These are phyloP conservation scores for Salpingoeca rosetta DNA, from an alignment of 78 protist species.

Conservation along the genomic window DNA sequence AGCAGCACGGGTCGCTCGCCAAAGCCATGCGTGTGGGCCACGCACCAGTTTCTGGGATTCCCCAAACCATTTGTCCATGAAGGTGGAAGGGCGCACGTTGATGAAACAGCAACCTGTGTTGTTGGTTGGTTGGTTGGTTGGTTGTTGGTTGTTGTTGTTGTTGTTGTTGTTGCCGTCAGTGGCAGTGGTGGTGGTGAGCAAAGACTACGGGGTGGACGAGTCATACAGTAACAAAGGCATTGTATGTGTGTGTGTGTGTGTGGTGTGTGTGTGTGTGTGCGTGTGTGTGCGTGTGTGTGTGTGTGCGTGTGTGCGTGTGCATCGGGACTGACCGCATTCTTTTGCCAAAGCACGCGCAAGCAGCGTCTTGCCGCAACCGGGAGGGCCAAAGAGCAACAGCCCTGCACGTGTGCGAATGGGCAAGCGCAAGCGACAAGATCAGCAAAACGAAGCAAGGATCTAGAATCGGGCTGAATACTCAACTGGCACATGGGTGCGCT, in stretches of 20 bases:
- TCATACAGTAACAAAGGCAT: no score
- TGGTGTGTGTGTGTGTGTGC: no score
- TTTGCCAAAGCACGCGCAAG: constrained; percentile 33
- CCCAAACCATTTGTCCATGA: constrained; percentile 60
- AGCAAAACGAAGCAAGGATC: not conserved
- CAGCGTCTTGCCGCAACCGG: constrained; percentile 66
- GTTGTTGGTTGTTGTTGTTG: no score
- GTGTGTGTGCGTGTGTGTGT: not conserved
- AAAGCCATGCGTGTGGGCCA: not conserved
- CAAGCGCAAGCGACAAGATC: not conserved
- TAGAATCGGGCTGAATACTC: not conserved
- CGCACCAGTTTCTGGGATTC: constrained; percentile 46
- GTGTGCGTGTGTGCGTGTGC: constrained; percentile 19
- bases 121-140: no score
- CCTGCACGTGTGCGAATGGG: constrained; percentile 7
- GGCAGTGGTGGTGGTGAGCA: no score
- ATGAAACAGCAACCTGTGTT: constrained; percentile 59
- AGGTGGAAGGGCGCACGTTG: constrained; percentile 21
- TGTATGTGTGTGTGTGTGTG: no score
- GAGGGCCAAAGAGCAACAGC: constrained; percentile 47
- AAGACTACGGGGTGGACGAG: no score
- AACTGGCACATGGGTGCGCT: not conserved
- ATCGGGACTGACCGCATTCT: not conserved
- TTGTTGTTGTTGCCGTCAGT: no score
- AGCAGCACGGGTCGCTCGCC: not conserved